These are phyloP conservation scores for Mycena alexandri DNA, from an alignment of 768 basidiomycete genomes.

Conservation along the genomic window DNA sequence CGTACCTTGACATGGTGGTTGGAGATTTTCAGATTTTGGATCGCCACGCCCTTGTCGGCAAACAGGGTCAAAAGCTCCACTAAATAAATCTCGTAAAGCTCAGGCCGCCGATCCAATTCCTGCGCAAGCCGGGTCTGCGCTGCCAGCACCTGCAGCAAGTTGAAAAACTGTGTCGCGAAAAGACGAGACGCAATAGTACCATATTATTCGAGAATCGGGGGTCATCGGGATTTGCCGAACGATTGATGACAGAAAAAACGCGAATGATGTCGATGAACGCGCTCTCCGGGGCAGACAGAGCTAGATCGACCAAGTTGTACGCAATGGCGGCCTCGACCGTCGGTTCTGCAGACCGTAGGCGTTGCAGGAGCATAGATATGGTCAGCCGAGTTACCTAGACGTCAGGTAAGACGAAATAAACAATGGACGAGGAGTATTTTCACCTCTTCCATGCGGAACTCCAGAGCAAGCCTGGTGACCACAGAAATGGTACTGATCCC, in stretches of 20 bases:
- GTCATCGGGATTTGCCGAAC: constrained; percentile 90
- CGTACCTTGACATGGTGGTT: constrained; percentile 76
- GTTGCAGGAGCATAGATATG: constrained; percentile 92
- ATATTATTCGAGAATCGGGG: constrained; percentile 91
- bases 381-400: constrained; percentile 85
- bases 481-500: constrained; percentile 94
- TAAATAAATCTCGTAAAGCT: constrained; percentile 84
- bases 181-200: constrained; percentile 54
- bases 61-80: constrained; percentile 89
- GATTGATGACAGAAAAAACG: constrained; percentile 87
- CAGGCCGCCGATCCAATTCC: constrained; percentile 78
- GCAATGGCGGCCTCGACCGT: constrained; percentile 93
- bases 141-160: constrained; percentile 73
- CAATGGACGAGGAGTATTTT: constrained; percentile 5
- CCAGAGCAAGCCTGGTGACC: constrained; percentile 88
- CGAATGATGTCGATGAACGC: constrained; percentile 88
- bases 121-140: constrained; percentile 92
- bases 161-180: constrained; percentile 3
- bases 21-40: constrained; percentile 82
- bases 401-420: constrained; percentile 4
- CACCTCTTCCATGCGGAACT: constrained; percentile 89
- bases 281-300: constrained; percentile 79
- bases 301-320: constrained; percentile 91
- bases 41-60: constrained; percentile 90
- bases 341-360: constrained; percentile 86